Evolutionary conservation across 768 basidiomycete species (phyloP).

Genomic region (Pisolithus sp.): DNA sequence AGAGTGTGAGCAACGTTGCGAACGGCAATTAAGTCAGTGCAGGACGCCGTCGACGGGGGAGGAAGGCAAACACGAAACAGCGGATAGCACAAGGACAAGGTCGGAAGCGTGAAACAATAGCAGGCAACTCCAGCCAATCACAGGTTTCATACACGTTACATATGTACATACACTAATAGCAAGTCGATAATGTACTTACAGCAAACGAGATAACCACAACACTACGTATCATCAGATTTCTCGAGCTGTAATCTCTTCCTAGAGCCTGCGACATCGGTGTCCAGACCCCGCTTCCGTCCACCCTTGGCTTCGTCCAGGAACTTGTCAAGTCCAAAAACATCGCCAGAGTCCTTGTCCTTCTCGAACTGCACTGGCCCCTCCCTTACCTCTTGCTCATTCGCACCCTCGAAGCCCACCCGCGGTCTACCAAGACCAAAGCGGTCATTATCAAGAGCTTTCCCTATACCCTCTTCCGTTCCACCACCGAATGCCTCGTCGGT

Average conservation of each 20-base stretch:
- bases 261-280: slow-evolving; percentile 63
- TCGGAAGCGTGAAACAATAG: neutral
- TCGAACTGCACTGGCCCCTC: slow-evolving; percentile 98
- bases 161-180: no score
- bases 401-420: slow-evolving; percentile 85
- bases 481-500: slow-evolving; percentile 92
- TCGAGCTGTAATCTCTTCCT: slow-evolving; percentile 68
- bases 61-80: neutral
- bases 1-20: neutral
- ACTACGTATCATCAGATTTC: slow-evolving; percentile 44
- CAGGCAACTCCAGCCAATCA: neutral
- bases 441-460: slow-evolving; percentile 85
- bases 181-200: no score
- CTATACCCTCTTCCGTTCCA: slow-evolving; percentile 93
- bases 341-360: slow-evolving; percentile 95
- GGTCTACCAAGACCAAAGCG: slow-evolving; percentile 87
- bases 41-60: neutral
- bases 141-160: no score
- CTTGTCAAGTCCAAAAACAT: slow-evolving; percentile 94
- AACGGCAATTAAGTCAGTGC: neutral
- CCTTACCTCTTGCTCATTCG: slow-evolving; percentile 72
- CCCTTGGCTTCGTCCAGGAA: slow-evolving; percentile 97
- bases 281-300: slow-evolving; percentile 85
- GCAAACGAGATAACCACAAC: no score
- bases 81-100: neutral